Evolutionary conservation across 768 basidiomycete species (phyloP), one percentile per base, ranked within the genome.

Genomic region (Coprinopsis marcescibilis): DNA sequence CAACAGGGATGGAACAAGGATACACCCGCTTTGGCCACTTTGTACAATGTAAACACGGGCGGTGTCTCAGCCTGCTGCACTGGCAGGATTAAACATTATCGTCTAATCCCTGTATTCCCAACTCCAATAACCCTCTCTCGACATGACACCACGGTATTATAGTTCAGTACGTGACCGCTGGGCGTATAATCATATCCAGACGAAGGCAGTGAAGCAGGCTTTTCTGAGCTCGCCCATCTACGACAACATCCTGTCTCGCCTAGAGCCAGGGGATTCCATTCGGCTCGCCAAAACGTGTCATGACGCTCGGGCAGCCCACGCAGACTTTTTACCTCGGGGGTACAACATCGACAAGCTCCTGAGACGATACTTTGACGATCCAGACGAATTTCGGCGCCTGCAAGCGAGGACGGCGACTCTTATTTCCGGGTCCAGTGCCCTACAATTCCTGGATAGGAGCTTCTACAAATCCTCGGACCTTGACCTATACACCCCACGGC

Each of bases 381-480:
- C 21, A 20, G 23, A 41, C 1, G 25, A 49, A 8, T 79, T 78
- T 47, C 67, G 76, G 13, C 55, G 51, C 3, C 59, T 77, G 2
- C 76, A 75, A 54, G 66, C 64, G 0, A 53, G 46, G 13, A 76
- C 73, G 0, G 69, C 65, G 30, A 67, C 69, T 0, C 52, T 80
- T 19, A 70, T 81, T 15, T 80, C 78, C 2, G 78, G 78, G 8
- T 78, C 78, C 0, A 64, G 60, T 21, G 77, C 76, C 0, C 65
- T 79, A 2, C 78, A 80, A 41, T 76, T 78, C 52, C 64, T 81
- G 33, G 70, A 73, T 40, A 55, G 75, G 14, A 52, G 62, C 0
- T 59, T 60, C 29, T 78, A 76, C 49, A 60, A 65, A 2, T 65
- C 64, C 3, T 66, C 77, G 0, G 78, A 80, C 51, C 67, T 81